Evolutionary conservation across 148 eudicot genomes (phyloP), one percentile per base, ranked within the genome.

Genomic region (Rheum nobile): DNA sequence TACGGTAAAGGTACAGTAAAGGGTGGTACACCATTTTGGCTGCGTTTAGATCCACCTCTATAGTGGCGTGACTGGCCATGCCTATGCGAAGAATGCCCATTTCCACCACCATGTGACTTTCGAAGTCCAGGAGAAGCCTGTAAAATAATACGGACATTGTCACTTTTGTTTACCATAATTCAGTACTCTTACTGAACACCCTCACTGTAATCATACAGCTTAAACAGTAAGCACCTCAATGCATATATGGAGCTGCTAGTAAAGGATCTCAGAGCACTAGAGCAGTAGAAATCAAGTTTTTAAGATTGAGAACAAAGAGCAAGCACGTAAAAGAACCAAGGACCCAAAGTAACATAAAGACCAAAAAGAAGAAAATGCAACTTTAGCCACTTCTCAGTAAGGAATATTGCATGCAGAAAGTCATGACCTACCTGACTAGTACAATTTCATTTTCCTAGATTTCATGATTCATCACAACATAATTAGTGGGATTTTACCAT

Each of bases 1-100:
- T 77, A 88, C 37, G 87, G 83, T 52, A 81, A 54, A 19, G 89
- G 87, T 31, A 78, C 83, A 74, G 83, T 80, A 82, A 80, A 82
- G 70, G 81, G 82, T 38, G 86, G 83, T 52, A 69, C 82, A 71
- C 31, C 79, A 80, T 78, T 82, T 55, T 82, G 86, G 71, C 72
- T 70, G 13, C 81, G 85, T 80, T 84, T 88, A 47, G 81, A 77
- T 22, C 81, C 87, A 37, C 76, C 24, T 77, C 77, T 86, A 37
- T 80, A 82, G 57, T 82, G 83, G 32, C 80, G 83, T 26, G 72
- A 61, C 6, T 74, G 71, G 6, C 72, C 54, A 57, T 80, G 79
- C 76, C 78, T 86, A 72, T 79, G 82, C 4, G 79, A 78, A 52
- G 85, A 68, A 79, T 78, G 84, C 22, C 57, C 74, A 71, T 79